Evolutionary conservation across 2,329 filamentous ascomycete genomes (phyloP), one percentile per base, ranked within the genome.

Genomic region (Claviceps paspali): DNA sequence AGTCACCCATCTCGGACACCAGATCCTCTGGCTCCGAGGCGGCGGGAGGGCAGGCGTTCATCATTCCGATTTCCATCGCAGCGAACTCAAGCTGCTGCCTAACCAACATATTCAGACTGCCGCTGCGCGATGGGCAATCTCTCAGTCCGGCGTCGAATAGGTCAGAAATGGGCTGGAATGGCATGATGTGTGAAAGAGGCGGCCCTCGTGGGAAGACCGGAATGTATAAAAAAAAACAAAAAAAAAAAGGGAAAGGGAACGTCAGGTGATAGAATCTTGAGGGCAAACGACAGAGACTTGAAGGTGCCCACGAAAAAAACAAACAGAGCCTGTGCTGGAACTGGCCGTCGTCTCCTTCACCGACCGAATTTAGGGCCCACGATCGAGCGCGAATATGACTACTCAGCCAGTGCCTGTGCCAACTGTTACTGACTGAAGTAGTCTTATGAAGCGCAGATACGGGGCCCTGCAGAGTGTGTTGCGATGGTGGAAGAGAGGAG

Each of bases 1-100:
- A 60, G 18, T 60, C 56, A 23, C 57, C 57, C 40, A 59, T 49
- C 24, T 59, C 54, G 23, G 44, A 45, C 29, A 58, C 48, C 35
- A 60, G 39, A 29, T 52, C 54, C 11, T 49, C 46, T n/a, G n/a
- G n/a, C 11, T 22, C 21, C 21, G 8, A 22, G 21, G 49, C 39
- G 19, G 30, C 30, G 9, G 34, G 40, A 26, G 38, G 41, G 30
- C 41, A 44, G n/a, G 35, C 38, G 34, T 45, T 37, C n/a, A 34
- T 38, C 28, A 39, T 45, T 36, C 48, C 46, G 21, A 52, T 33
- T 11, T 52, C 45, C 18, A 34, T 45, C 36, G 48, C 41, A 35
- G 48, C 48, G 29, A 44, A 35, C 17, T 50, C 45, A 18, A 58
- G 45, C 38, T 55, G 47, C 33, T 44, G 32, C n/a, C 46, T 47